Base-by-base conservation (phyloP, 2,329 filamentous ascomycete genomes). In the Acrodontium crateriforme region DNA sequence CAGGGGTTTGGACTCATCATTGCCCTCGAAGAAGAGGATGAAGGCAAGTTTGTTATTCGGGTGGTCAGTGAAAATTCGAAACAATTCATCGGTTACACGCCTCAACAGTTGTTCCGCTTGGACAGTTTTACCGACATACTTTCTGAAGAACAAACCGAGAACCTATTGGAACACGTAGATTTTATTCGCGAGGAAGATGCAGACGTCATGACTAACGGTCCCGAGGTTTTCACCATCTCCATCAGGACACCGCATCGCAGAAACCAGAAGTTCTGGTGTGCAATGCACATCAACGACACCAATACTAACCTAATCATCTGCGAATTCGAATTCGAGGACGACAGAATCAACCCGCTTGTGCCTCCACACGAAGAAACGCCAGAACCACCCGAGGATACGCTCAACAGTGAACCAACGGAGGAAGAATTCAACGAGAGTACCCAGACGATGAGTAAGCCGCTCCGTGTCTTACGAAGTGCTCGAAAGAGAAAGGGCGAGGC, bases 271-370 rank as follows among this genome's bases (percentile, higher is more conserved):
- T 56, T 92, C 2, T 93, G 84, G 84, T 91, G 82, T 50, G 83
- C 82, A 6, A 75, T 89, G 41, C 84, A 93, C 45, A 67, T 80
- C 31, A 79, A 75, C 28, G 65, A 74, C 1, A 56, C 62, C 1
- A 72, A 83, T 37, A 68, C 72, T 0, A 69, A 80, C 24, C 53
- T 87, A 14, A 61, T 92, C 16, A 78, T 93, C 7, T 91, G 82
- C 60, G 84, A 93, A 46, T 87, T 93, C 32, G 84, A 93, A 49
- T 54, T 83, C 2, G 82, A 92, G 48, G 78, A 92, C 36, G 82
- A 91, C 37, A 53, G 61, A 1, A 52, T 69, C 4, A 69, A 75
- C 41, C 81, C 82, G 1, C 55, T 85, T 5, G 69, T 76, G 1
- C 3, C 52, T 2, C 59, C 56, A 25, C 71, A 55, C 24, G 71